Percentiles rank a stretch among this genome's conserved stretches.
Evolutionary conservation across 192 early-diverging fungal species (phyloP).

Genomic region (Spizellomyces punctatus): DNA sequence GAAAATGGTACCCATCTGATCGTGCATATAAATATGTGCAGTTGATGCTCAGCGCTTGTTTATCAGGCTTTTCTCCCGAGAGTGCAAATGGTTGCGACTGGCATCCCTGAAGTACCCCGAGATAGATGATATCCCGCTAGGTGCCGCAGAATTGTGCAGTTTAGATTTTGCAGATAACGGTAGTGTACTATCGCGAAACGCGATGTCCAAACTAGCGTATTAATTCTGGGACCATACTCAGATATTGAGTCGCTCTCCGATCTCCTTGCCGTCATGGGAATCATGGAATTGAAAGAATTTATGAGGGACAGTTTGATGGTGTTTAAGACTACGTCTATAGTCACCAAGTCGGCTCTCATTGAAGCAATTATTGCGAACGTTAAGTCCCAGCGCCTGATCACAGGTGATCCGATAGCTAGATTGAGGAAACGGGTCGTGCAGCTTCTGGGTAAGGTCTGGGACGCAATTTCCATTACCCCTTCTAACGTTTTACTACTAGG

Average conservation of each 20-base stretch:
- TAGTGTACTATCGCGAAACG: no score
- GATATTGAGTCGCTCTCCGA: not conserved
- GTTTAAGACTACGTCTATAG: not conserved
- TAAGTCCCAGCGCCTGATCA: conserved; percentile 12
- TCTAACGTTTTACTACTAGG: not conserved
- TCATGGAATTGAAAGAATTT: conserved; percentile 11
- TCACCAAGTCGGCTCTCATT: conserved; percentile 4
- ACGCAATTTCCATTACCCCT: not conserved
- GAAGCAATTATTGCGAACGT: conserved; percentile 17
- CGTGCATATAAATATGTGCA: not conserved
- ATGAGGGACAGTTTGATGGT: conserved; percentile 11
- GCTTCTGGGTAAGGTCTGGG: conserved; percentile 12
- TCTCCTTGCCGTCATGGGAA: conserved; percentile 8
- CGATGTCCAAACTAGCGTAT: no score
- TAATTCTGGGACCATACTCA: no score
- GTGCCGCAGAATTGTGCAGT: not conserved
- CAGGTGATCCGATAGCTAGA: conserved; percentile 2
- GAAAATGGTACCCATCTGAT: not conserved
- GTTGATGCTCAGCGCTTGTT: conserved; percentile 8
- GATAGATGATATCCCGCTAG: conserved; percentile 4
- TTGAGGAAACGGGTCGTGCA: conserved; percentile 12
- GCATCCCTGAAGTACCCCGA: conserved; percentile 18
- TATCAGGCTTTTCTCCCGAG: conserved; percentile 15
- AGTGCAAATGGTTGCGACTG: conserved; percentile 21
- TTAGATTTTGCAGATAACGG: not conserved